Percentiles rank a stretch among this genome's conserved stretches.
phyloP scores from a whole-genome alignment of 163 green algal species.

The Chloroidium sp. region DNA sequence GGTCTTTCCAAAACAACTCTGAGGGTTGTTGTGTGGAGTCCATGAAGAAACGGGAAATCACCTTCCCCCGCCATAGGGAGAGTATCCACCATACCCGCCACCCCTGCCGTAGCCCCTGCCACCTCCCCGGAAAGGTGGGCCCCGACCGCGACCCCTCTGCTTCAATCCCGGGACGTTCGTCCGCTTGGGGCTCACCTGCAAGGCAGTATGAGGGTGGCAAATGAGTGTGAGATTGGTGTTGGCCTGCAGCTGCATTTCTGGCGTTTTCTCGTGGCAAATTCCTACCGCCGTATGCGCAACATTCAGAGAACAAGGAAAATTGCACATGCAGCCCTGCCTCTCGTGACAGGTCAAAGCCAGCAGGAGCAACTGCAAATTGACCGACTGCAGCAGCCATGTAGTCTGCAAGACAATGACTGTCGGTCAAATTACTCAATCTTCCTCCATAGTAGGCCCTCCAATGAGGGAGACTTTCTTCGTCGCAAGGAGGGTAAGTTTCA shows the following conservation, averaged over 20 bases:
- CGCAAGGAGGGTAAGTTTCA: background rate
- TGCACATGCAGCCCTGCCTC: background rate
- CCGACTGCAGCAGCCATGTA: background rate
- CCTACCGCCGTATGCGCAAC: background rate
- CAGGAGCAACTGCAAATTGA: background rate
- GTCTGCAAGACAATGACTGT: background rate
- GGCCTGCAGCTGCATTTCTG: background rate
- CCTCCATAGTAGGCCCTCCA: background rate
- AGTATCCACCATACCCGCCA: conserved; percentile 9
- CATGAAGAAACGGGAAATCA: background rate
- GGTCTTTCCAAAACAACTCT: background rate
- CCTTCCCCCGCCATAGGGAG: background rate
- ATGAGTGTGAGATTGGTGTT: background rate
- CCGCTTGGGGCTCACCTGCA: conserved; percentile 78
- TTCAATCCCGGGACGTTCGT: conserved; percentile 94
- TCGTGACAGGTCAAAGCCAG: background rate
- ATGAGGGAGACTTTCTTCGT: background rate
- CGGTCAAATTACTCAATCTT: background rate
- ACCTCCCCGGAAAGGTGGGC: conserved; percentile 19
- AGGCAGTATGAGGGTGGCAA: too few relatives aligned
- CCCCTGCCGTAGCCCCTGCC: conserved; percentile 7
- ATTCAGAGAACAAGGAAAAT: background rate
- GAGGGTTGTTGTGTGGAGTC: background rate
- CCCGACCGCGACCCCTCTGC: conserved; percentile 39
- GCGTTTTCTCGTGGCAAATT: background rate